A percentile compares a stretch with the other conserved stretches of the same genome.
phyloP scores from a whole-genome alignment of 768 basidiomycete genomes.

The Coprinopsis sp. region DNA sequence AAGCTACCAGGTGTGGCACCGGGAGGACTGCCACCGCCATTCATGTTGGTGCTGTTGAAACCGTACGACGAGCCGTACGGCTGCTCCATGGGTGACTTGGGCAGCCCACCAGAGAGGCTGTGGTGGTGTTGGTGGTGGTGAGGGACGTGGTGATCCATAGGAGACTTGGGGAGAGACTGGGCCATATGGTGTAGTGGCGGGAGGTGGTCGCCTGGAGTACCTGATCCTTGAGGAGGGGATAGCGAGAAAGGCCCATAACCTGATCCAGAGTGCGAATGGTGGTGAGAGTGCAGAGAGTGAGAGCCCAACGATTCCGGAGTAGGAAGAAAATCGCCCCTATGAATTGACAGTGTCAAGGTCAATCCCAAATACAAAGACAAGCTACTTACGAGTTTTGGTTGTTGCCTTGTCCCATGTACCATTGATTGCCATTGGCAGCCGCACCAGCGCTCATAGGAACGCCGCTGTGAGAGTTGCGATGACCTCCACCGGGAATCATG shows the following conservation, averaged over 20 bases:
- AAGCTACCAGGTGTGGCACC: slow-evolving; percentile 3
- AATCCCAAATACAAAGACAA: background rate
- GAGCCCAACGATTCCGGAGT: slow-evolving; percentile 25
- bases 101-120: background rate
- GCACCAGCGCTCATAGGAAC: slow-evolving; percentile 9
- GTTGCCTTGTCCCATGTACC: slow-evolving; percentile 6
- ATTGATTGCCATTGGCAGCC: slow-evolving; percentile 4
- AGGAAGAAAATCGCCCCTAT: slow-evolving; percentile 10
- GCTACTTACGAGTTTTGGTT: slow-evolving; percentile 4
- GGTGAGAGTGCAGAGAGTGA: slow-evolving; percentile 25
- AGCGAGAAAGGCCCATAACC: slow-evolving; percentile 27
- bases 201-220: slow-evolving; percentile 1
- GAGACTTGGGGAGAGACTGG: slow-evolving; percentile 8
- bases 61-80: background rate
- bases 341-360: background rate
- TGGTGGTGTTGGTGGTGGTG: background rate
- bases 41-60: background rate
- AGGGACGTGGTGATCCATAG: slow-evolving; percentile 3
- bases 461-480: background rate
- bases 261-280: slow-evolving; percentile 24
- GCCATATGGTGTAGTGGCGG: slow-evolving; percentile 11
- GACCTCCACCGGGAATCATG: slow-evolving; percentile 47
- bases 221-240: slow-evolving; percentile 15
- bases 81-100: slow-evolving; percentile 2
- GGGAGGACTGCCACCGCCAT: background rate